phyloP scores from a whole-genome alignment of 192 early-diverging fungal species.

The Rhizophlyctis rosea region DNA sequence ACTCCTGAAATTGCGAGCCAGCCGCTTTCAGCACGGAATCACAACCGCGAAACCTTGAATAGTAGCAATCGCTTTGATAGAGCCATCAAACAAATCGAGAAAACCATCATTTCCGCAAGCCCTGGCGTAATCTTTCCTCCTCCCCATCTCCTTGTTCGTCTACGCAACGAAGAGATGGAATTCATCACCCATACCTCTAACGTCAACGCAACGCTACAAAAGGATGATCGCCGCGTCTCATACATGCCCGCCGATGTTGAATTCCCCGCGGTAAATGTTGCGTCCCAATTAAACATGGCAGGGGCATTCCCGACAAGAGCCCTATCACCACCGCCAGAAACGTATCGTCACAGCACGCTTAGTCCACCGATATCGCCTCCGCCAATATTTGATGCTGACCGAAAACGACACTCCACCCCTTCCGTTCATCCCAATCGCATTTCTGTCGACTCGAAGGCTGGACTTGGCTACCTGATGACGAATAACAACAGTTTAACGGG shows the following conservation, averaged over 20 bases:
- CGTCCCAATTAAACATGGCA: neutral
- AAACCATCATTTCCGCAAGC: constrained; percentile 28
- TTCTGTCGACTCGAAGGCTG: constrained; percentile 48
- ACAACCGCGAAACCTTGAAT: neutral
- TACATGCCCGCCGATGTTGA: constrained; percentile 15
- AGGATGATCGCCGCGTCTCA: constrained; percentile 9
- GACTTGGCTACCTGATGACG: constrained; percentile 50
- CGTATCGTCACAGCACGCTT: constrained; percentile 3
- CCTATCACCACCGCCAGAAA: constrained; percentile 2
- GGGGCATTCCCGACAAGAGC: neutral
- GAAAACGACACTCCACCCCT: neutral
- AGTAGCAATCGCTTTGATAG: constrained; percentile 26
- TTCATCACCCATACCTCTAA: neutral
- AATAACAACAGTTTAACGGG: constrained; percentile 48
- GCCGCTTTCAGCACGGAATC: too few relatives aligned
- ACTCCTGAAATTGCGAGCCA: neutral
- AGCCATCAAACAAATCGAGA: constrained; percentile 25
- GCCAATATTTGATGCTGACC: neutral
- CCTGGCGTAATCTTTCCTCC: constrained; percentile 30
- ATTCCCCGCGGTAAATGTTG: constrained; percentile 7
- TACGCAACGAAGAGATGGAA: constrained; percentile 26
- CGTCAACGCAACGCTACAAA: neutral
- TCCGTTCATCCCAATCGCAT: constrained; percentile 6
- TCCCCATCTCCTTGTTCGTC: constrained; percentile 23
- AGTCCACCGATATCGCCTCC: neutral